Base-by-base conservation (phyloP, 352 stramenopile species). In the Pythium phragmitis region DNA sequence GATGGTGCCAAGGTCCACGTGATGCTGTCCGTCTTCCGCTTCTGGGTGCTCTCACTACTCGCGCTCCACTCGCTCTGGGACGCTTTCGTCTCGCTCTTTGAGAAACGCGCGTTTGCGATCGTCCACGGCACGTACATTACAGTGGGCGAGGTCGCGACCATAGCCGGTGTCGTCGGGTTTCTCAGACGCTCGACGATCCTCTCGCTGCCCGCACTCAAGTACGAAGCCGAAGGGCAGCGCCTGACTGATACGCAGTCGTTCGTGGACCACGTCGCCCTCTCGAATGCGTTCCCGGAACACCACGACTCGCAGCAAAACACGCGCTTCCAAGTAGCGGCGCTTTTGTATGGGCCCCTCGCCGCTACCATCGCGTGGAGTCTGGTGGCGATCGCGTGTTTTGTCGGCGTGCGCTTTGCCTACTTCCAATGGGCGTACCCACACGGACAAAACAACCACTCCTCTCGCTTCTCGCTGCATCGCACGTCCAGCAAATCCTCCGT, bases 31-130 rank as follows among this genome's bases (percentile, higher is more conserved):
- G 51, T 28, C 12, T 63, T 70, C n/a, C 68, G 68, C 36, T 74
- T 71, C 59, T 74, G 68, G 68, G 63, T 71, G 53, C 59, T 74
- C 30, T 51, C 71, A 28, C 54, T 74, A 23, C 41, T 74, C 48
- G 26, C 46, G 26, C 42, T 74, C 26, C 53, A 74, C 30, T 39
- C 26, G 21, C 33, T 68, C 3, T 74, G 68, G 68, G 63, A 74
- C 37, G 21, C 57, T 3, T 39, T 67, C 26, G 68, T 66, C n/a
- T 41, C 57, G 42, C 65, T 46, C 41, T 59, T 30, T n/a, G 68
- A 74, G 30, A 37, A 23, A 13, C 47, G 39, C 13, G 68, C 68
- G 42, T 65, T 66, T 8, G 47, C 34, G 14, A 19, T 74, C 46
- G 58, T 66, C 26, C 58, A 65, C 28, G 14, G 17, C 30, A 74